Evolutionary conservation across 306 rosid species (phyloP).

Genomic region (Vigna trinervia): DNA sequence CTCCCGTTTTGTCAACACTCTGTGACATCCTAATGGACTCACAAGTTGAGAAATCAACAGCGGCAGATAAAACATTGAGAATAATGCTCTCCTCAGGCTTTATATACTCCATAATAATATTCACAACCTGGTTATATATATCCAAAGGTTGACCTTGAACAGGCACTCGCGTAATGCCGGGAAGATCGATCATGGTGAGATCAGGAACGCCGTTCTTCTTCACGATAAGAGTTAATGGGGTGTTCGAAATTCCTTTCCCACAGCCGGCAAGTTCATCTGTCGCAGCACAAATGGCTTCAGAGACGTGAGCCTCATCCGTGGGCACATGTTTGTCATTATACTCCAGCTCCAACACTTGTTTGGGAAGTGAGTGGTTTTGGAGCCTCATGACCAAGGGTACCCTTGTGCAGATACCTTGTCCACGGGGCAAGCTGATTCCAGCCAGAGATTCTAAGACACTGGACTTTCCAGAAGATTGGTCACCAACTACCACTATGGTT

Average conservation of each 20-base stretch:
- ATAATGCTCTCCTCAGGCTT: conserved; percentile 55
- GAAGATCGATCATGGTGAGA: conserved; percentile 60
- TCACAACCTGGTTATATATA: conserved; percentile 54
- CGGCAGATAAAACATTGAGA: conserved; percentile 58
- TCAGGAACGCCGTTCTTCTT: conserved; percentile 58
- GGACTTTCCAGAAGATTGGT: conserved; percentile 57
- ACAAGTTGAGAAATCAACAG: conserved; percentile 60
- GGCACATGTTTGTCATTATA: background rate
- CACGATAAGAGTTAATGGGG: conserved; percentile 49
- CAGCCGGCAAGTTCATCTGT: conserved; percentile 54
- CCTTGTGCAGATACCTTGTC: conserved; percentile 74
- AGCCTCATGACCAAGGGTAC: conserved; percentile 39
- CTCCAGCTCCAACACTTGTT: background rate
- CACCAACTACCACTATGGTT: conserved; percentile 64
- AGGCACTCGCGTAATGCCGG: conserved; percentile 56
- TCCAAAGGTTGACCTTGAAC: conserved; percentile 61
- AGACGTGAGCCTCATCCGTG: background rate
- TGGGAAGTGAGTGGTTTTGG: background rate
- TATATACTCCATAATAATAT: conserved; percentile 53
- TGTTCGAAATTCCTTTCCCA: conserved; percentile 51
- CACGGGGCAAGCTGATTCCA: conserved; percentile 62
- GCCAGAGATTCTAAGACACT: conserved; percentile 63
- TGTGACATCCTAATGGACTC: conserved; percentile 65
- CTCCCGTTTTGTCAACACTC: background rate
- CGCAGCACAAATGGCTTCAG: conserved; percentile 24